A percentile compares a stretch with the other conserved stretches of the same genome.
Evolutionary conservation across 2,329 filamentous ascomycete species (phyloP).

Genomic region (Cordyceps cateniannulata): DNA sequence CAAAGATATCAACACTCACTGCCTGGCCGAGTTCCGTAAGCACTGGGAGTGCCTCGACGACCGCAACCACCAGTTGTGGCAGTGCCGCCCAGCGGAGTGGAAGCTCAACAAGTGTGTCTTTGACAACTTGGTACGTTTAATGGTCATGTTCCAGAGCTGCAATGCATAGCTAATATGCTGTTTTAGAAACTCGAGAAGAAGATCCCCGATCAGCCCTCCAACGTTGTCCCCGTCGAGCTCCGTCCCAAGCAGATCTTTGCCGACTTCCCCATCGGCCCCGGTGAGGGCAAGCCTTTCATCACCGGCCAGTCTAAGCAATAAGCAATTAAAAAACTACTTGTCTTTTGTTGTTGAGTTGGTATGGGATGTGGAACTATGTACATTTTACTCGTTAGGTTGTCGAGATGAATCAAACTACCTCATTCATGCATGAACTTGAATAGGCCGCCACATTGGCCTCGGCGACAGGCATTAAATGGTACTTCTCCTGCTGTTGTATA

Average conservation of each 20-base stretch:
- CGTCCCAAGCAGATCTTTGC: constrained; percentile 58
- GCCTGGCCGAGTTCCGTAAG: constrained; percentile 79
- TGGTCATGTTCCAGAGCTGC: background rate
- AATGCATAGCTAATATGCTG: background rate
- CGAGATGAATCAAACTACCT: constrained; percentile 8
- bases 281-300: constrained; percentile 38
- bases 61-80: constrained; percentile 97
- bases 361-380: constrained; percentile 7
- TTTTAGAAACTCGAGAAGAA: constrained; percentile 71
- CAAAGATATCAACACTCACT: constrained; percentile 93
- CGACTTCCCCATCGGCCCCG: constrained; percentile 40
- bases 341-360: background rate
- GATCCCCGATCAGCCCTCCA: constrained; percentile 66
- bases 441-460: background rate
- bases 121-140: constrained; percentile 74
- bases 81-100: constrained; percentile 84
- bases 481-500: background rate
- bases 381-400: constrained; percentile 10
- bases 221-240: constrained; percentile 67
- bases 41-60: constrained; percentile 96
- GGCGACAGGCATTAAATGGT: background rate
- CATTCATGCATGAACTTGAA: background rate
- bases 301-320: constrained; percentile 28
- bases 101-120: constrained; percentile 92
- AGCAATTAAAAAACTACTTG: constrained; percentile 19